These are phyloP conservation scores for Ilyonectria mors-panacis DNA, from an alignment of 2,329 filamentous ascomycete genomes.

Conservation along the genomic window DNA sequence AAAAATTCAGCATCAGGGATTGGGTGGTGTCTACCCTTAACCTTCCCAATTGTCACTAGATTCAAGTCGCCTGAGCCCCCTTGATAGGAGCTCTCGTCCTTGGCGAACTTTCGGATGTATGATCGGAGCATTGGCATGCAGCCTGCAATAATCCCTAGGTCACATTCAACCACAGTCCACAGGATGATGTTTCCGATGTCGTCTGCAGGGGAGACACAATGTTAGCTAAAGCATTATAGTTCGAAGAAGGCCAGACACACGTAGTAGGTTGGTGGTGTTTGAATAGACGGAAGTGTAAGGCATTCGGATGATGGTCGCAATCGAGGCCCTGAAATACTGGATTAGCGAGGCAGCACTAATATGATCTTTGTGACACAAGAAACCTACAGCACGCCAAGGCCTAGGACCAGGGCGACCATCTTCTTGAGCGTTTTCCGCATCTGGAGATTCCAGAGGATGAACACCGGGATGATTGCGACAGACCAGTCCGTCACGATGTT, in stretches of 20 bases:
- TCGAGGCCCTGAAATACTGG: constrained; percentile 14
- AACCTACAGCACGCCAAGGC: not conserved
- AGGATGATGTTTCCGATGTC: constrained; percentile 21
- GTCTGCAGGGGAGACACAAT: not conserved
- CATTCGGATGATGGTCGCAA: constrained; percentile 29
- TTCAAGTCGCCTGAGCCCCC: constrained; percentile 13
- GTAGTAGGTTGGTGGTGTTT: not conserved
- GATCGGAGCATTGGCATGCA: constrained; percentile 31
- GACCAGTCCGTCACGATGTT: not conserved
- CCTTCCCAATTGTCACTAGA: constrained; percentile 23
- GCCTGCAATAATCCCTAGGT: constrained; percentile 29
- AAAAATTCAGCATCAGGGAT: constrained; percentile 7
- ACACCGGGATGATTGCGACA: not conserved
- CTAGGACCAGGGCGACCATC: not conserved
- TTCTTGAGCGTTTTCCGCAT: not conserved
- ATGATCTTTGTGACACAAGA: too few relatives aligned
- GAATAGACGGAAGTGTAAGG: constrained; percentile 29
- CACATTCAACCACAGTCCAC: constrained; percentile 28
- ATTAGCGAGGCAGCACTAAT: too few relatives aligned
- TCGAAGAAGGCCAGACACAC: not conserved
- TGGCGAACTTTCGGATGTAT: too few relatives aligned
- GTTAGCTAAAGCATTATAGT: too few relatives aligned
- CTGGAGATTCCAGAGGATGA: not conserved
- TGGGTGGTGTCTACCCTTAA: constrained; percentile 12
- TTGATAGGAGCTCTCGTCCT: not conserved